A percentile compares a stretch with the other conserved stretches of the same genome.
Conservation (phyloP, 306 rosid genomes). For the Bauhinia variegata region DNA sequence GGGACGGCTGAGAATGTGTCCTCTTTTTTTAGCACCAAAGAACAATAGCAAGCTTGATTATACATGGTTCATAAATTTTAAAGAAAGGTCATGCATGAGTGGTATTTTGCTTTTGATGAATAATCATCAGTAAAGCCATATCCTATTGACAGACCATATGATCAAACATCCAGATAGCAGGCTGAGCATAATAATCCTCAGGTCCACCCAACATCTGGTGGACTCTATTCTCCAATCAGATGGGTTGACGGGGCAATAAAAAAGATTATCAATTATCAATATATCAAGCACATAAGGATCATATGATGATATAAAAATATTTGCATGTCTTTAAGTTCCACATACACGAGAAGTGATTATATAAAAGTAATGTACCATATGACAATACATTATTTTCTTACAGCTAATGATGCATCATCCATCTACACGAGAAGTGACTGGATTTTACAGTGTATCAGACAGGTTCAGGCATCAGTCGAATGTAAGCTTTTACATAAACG, state of each 20-base stretch:
- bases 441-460: too few species aligned
- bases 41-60: not conserved
- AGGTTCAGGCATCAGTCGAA: not conserved
- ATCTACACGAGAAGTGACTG: too few species aligned
- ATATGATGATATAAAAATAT: not conserved
- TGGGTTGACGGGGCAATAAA: too few species aligned
- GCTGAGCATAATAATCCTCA: not conserved
- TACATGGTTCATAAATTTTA: too few species aligned
- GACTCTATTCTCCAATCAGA: not conserved
- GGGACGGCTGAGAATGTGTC: constrained; percentile 15
- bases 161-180: not conserved
- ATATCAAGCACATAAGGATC: too few species aligned
- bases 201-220: too few species aligned
- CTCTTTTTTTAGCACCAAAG: constrained; percentile 17
- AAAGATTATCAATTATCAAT: not conserved
- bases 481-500: not conserved
- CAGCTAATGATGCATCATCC: too few species aligned
- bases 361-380: too few species aligned
- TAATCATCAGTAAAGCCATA: not conserved
- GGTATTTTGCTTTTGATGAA: too few species aligned
- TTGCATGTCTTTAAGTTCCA: too few species aligned
- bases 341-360: too few species aligned
- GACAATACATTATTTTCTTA: too few species aligned
- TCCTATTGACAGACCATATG: not conserved
- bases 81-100: not conserved